These are phyloP conservation scores for Blastosporella zonata DNA, from an alignment of 1,284 basidiomycete genomes.

Conservation along the genomic window DNA sequence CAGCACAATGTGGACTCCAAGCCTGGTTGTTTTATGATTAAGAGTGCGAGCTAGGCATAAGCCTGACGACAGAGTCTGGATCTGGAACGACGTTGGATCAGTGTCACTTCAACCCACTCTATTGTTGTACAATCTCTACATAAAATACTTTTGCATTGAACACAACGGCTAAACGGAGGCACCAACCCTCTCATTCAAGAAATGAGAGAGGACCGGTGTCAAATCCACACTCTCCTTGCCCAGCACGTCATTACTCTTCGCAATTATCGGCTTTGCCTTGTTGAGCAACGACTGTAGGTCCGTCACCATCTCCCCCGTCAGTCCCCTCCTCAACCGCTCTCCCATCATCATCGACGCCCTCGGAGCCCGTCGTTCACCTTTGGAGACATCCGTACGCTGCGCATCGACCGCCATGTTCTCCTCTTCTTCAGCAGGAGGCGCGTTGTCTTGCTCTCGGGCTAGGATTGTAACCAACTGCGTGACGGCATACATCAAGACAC, in stretches of 20 bases:
- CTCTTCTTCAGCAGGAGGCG: conserved; percentile 33
- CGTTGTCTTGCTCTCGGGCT: conserved; percentile 63
- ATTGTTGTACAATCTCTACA: conserved; percentile 4
- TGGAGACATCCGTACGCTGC: conserved; percentile 29
- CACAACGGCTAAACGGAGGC: conserved; percentile 1
- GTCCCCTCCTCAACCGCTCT: conserved; percentile 64
- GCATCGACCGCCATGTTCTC: conserved; percentile 41
- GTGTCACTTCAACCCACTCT: too few relatives aligned
- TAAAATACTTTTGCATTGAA: conserved; percentile 3
- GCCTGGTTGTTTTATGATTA: too few relatives aligned
- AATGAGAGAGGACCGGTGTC: conserved; percentile 54
- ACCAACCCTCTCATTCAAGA: conserved; percentile 60
- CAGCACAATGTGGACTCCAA: too few relatives aligned
- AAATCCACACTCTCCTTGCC: conserved; percentile 49
- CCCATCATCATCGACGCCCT: conserved; percentile 51
- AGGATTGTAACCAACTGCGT: conserved; percentile 79
- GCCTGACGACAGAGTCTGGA: too few relatives aligned
- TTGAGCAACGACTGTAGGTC: conserved; percentile 67
- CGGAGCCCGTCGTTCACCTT: conserved; percentile 40
- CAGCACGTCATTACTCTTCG: conserved; percentile 47
- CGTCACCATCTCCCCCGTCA: conserved; percentile 74
- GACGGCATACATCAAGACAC: conserved; percentile 67
- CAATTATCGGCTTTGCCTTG: conserved; percentile 59
- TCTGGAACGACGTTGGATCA: too few relatives aligned
- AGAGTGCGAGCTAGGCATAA: too few relatives aligned